phyloP scores from a whole-genome alignment of 2,329 filamentous ascomycete genomes.

The Metarhizium guizhouense region DNA sequence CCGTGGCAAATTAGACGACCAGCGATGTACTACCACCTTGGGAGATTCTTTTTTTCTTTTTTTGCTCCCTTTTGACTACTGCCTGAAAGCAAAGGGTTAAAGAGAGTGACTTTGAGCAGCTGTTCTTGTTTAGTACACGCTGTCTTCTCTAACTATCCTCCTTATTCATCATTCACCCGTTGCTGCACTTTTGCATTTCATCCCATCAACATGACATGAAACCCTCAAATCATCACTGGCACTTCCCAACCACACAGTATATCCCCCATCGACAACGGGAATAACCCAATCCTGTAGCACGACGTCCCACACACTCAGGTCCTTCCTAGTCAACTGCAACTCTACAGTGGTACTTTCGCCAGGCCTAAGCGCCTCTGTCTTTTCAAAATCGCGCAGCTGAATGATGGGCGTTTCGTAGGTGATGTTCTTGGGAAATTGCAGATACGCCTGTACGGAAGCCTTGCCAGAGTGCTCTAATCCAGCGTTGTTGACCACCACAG shows the following conservation, averaged over 20 bases:
- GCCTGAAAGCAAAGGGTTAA: too few relatives aligned
- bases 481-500: constrained; percentile 42
- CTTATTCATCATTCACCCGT: too few relatives aligned
- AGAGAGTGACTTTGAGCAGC: too few relatives aligned
- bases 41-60: too few relatives aligned
- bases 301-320: constrained; percentile 66
- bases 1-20: too few relatives aligned
- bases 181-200: constrained; percentile 15
- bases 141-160: too few relatives aligned
- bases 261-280: constrained; percentile 25
- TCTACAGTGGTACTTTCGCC: constrained; percentile 45
- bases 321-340: constrained; percentile 55
- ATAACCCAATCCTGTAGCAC: constrained; percentile 59
- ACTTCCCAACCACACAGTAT: constrained; percentile 30
- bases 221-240: constrained; percentile 25
- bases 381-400: constrained; percentile 66
- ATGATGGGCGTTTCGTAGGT: constrained; percentile 54
- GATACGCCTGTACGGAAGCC: constrained; percentile 36
- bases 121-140: too few relatives aligned
- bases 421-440: constrained; percentile 30
- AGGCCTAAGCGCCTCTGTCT: constrained; percentile 44
- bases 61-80: too few relatives aligned
- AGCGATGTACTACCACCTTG: too few relatives aligned
- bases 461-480: constrained; percentile 35
- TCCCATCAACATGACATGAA: constrained; percentile 19